Percentiles rank a stretch among this genome's conserved stretches.
Conservation (phyloP, 1,139 yeast species). For the Hansenula lynferdii region DNA sequence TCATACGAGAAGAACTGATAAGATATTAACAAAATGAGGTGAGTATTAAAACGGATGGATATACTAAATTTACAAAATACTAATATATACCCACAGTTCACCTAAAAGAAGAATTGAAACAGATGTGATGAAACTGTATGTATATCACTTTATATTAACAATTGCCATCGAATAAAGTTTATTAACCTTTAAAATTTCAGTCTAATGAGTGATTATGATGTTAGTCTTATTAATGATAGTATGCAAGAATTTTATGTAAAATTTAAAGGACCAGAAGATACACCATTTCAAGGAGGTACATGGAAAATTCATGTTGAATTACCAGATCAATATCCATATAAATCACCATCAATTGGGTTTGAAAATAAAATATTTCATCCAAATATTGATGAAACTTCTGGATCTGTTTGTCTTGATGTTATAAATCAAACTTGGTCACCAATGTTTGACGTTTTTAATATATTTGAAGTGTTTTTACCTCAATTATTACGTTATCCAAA, state of each 20-base stretch:
- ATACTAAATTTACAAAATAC: background rate
- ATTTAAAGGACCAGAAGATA: constrained; percentile 83
- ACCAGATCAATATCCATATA: constrained; percentile 94
- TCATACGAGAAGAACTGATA: background rate
- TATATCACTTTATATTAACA: constrained; percentile 9
- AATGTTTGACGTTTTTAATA: constrained; percentile 87
- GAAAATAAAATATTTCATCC: constrained; percentile 92
- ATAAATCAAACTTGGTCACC: constrained; percentile 99
- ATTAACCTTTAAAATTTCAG: constrained; percentile 23
- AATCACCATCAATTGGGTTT: constrained; percentile 94
- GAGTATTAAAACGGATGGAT: background rate
- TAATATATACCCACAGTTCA: constrained; percentile 10
- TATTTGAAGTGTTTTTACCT: constrained; percentile 91
- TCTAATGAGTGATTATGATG: constrained; percentile 92
- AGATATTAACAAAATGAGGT: constrained; percentile 1
- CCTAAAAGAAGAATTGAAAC: constrained; percentile 88
- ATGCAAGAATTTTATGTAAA: constrained; percentile 88
- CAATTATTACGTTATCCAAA: constrained; percentile 90
- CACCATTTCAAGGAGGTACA: constrained; percentile 84
- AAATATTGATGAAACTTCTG: constrained; percentile 84
- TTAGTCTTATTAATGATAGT: constrained; percentile 76
- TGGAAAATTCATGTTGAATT: constrained; percentile 94
- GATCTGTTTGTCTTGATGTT: constrained; percentile 93
- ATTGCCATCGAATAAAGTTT: background rate
- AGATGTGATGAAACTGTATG: constrained; percentile 90